A percentile compares a stretch with the other conserved stretches of the same genome.
phyloP scores from a whole-genome alignment of 2,329 filamentous ascomycete species.

The Apiospora pterosperma region DNA sequence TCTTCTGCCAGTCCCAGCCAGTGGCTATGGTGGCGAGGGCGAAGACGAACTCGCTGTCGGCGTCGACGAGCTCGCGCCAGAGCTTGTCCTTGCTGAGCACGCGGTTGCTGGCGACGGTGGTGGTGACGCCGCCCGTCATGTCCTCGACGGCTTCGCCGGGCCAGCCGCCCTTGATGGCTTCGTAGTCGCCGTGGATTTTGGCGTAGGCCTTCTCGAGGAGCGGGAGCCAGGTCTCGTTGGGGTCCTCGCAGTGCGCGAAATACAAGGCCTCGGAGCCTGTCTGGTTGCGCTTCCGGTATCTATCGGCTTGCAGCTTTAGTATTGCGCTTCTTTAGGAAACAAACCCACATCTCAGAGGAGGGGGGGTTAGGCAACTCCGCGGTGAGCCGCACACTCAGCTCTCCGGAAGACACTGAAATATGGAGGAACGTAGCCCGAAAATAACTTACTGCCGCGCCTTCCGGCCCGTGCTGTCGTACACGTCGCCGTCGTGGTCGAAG shows the following conservation, averaged over 20 bases:
- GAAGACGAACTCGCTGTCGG: slow-evolving; percentile 66
- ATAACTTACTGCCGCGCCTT: slow-evolving; percentile 58
- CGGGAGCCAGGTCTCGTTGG: slow-evolving; percentile 73
- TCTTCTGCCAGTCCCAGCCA: slow-evolving; percentile 26
- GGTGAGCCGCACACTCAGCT: no score
- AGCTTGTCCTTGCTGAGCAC: slow-evolving; percentile 66
- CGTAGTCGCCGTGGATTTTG: slow-evolving; percentile 67
- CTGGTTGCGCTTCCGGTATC: slow-evolving; percentile 60
- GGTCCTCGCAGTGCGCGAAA: slow-evolving; percentile 65
- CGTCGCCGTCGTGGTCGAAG: slow-evolving; percentile 37
- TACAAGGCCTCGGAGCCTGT: slow-evolving; percentile 66
- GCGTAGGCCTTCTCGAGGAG: slow-evolving; percentile 73
- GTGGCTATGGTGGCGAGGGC: slow-evolving; percentile 33
- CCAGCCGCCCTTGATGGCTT: slow-evolving; percentile 64
- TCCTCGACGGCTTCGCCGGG: slow-evolving; percentile 50
- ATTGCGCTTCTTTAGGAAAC: no score
- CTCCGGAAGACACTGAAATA: no score
- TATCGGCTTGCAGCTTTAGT: no score
- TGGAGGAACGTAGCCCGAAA: no score
- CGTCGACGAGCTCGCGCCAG: slow-evolving; percentile 65
- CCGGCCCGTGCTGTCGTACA: slow-evolving; percentile 41
- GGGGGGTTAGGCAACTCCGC: no score
- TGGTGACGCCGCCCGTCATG: slow-evolving; percentile 54
- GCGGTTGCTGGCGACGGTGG: slow-evolving; percentile 51
- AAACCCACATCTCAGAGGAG: no score